A percentile compares a stretch with the other conserved stretches of the same genome.
These are phyloP conservation scores for Mucor plumbeus DNA, from an alignment of 371 early-diverging fungal genomes.

Conservation along the genomic window DNA sequence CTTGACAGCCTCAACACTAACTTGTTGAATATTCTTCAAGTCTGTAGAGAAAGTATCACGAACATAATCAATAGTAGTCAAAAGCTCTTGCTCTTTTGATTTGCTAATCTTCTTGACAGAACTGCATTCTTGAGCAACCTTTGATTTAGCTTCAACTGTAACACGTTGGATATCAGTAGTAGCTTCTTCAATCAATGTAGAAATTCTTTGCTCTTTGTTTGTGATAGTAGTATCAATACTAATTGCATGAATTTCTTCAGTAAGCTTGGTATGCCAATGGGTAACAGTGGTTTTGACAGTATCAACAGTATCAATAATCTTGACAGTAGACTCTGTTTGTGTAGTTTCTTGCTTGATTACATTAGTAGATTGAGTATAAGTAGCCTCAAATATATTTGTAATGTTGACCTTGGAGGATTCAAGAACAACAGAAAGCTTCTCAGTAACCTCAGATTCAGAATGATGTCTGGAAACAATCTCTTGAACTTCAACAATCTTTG, in stretches of 20 bases:
- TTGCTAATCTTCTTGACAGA: conserved; percentile 30
- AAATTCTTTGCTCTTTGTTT: conserved; percentile 29
- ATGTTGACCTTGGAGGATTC: conserved; percentile 24
- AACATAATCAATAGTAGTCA: conserved; percentile 23
- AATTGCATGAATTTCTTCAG: conserved; percentile 24
- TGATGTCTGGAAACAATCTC: conserved; percentile 19
- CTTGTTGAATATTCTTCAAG: conserved; percentile 28
- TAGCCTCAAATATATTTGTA: conserved; percentile 19
- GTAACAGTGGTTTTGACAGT: conserved; percentile 27
- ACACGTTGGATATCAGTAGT: conserved; percentile 23
- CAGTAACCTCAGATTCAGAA: conserved; percentile 21
- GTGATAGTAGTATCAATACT: conserved; percentile 18
- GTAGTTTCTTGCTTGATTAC: conserved; percentile 24
- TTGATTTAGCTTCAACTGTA: conserved; percentile 22
- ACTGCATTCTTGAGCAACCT: conserved; percentile 18
- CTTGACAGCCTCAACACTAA: conserved; percentile 34
- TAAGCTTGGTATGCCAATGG: conserved; percentile 23
- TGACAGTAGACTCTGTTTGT: conserved; percentile 28
- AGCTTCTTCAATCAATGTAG: conserved; percentile 19
- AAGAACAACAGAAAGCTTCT: conserved; percentile 24
- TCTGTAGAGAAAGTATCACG: conserved; percentile 24
- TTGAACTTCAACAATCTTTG: conserved; percentile 27
- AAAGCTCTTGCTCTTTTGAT: conserved; percentile 27
- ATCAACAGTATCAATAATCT: conserved; percentile 36
- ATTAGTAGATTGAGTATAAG: conserved; percentile 19